phyloP scores from a whole-genome alignment of 2,329 filamentous ascomycete genomes.

The Xylaria multiplex region DNA sequence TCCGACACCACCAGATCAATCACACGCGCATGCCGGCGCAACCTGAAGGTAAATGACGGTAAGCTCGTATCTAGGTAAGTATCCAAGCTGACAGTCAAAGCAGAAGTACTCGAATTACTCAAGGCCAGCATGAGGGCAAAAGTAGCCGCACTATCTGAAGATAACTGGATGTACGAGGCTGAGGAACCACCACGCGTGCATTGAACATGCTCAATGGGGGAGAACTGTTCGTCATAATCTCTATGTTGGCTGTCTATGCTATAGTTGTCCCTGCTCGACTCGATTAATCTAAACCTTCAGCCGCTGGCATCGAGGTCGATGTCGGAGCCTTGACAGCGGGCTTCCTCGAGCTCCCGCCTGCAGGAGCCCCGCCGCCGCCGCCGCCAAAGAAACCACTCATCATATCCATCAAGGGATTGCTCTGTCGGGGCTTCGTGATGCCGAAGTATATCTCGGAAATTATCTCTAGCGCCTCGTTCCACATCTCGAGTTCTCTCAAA shows the following conservation, averaged over 20 bases:
- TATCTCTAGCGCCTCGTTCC: conserved; percentile 84
- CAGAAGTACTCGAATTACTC: conserved; percentile 75
- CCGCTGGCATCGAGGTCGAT: conserved; percentile 61
- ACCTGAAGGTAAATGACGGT: conserved; percentile 65
- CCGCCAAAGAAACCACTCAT: conserved; percentile 95
- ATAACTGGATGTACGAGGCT: conserved; percentile 91
- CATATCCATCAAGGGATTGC: conserved; percentile 96
- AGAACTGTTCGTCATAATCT: conserved; percentile 20
- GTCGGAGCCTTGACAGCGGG: conserved; percentile 58
- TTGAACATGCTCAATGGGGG: conserved; percentile 18
- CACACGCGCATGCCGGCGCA: conserved; percentile 67
- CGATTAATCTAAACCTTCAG: conserved; percentile 68
- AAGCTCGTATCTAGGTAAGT: not conserved
- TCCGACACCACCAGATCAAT: conserved; percentile 69
- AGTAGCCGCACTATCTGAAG: conserved; percentile 78
- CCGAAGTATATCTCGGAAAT: conserved; percentile 98
- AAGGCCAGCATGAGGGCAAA: conserved; percentile 76
- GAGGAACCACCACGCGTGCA: conserved; percentile 59
- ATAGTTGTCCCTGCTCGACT: conserved; percentile 7
- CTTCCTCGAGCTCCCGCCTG: conserved; percentile 49
- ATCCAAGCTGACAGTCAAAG: conserved; percentile 34
- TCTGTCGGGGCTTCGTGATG: conserved; percentile 86
- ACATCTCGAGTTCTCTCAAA: conserved; percentile 79
- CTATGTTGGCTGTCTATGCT: conserved; percentile 33
- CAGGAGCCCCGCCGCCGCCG: conserved; percentile 71